phyloP scores from a whole-genome alignment of 345 rosid genomes.

The Diplotaxis tenuifolia region DNA sequence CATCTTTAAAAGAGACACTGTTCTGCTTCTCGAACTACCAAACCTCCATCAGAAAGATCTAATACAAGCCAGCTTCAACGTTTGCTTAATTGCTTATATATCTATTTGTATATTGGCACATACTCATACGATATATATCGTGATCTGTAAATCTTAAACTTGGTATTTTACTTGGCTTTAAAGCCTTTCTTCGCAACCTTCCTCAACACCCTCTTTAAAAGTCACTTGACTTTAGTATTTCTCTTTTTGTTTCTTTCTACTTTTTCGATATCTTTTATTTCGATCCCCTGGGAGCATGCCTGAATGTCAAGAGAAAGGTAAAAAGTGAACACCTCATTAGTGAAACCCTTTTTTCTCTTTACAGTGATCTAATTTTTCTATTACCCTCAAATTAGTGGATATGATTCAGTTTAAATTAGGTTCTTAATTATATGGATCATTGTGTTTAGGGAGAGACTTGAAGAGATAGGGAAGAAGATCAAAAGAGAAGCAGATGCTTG shows the following conservation, averaged over 20 bases:
- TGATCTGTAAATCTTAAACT: not conserved
- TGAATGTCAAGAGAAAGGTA: not conserved
- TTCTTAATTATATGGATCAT: not conserved
- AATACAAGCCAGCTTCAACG: conserved; percentile 23
- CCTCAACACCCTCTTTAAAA: not conserved
- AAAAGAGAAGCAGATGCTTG: not conserved
- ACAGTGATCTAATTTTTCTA: not conserved
- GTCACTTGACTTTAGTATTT: not conserved
- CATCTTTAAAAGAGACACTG: conserved; percentile 20
- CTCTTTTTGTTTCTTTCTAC: not conserved
- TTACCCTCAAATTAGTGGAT: not conserved
- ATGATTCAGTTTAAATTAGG: not conserved
- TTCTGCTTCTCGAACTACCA: conserved; percentile 4
- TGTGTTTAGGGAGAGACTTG: not conserved
- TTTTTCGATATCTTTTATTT: not conserved
- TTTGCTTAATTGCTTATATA: conserved; percentile 9
- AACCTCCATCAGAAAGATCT: conserved; percentile 2
- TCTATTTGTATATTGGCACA: not conserved
- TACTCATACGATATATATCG: not conserved
- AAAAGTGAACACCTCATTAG: not conserved
- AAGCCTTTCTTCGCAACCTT: not conserved
- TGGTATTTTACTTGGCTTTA: not conserved
- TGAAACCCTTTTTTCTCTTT: not conserved
- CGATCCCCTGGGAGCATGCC: not conserved
- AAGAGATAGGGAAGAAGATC: not conserved